These are phyloP conservation scores for Trichoderma sp. DNA, from an alignment of 2,329 filamentous ascomycete genomes.

Conservation along the genomic window DNA sequence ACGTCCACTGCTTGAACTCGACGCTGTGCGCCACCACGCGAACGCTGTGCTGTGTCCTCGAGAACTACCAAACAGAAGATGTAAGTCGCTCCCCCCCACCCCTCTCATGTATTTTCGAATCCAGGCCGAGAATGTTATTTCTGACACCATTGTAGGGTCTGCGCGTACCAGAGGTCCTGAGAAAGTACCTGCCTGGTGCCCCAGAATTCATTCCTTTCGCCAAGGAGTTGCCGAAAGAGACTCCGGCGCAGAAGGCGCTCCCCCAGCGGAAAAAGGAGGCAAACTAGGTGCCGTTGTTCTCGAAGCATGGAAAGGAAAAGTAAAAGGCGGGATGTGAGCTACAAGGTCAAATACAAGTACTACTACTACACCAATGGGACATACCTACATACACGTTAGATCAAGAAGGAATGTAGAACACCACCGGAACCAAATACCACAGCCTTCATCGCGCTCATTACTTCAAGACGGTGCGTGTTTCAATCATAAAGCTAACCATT, in stretches of 20 bases:
- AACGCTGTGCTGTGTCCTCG: constrained; percentile 89
- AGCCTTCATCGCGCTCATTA: neutral
- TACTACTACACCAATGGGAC: neutral
- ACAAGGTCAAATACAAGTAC: neutral
- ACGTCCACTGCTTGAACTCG: constrained; percentile 90
- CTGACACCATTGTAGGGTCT: constrained; percentile 59
- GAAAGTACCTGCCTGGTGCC: constrained; percentile 86
- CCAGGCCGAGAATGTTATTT: neutral
- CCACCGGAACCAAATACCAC: neutral
- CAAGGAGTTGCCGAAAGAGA: constrained; percentile 80
- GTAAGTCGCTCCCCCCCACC: constrained; percentile 48
- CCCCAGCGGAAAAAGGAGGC: constrained; percentile 39
- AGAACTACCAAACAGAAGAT: constrained; percentile 94
- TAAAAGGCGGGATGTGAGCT: neutral
- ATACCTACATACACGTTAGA: constrained; percentile 5
- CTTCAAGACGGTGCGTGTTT: neutral
- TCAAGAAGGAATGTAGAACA: constrained; percentile 2
- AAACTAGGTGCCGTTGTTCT: constrained; percentile 27
- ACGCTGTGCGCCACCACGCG: constrained; percentile 89
- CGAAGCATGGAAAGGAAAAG: neutral
- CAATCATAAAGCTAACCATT: constrained; percentile 5
- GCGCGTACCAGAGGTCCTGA: constrained; percentile 76
- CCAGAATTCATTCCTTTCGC: constrained; percentile 88
- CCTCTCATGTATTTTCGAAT: no score
- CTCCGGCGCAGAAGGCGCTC: constrained; percentile 39